These are phyloP conservation scores for Mortierella sp. DNA, from an alignment of 371 early-diverging fungal species.

Conservation along the genomic window DNA sequence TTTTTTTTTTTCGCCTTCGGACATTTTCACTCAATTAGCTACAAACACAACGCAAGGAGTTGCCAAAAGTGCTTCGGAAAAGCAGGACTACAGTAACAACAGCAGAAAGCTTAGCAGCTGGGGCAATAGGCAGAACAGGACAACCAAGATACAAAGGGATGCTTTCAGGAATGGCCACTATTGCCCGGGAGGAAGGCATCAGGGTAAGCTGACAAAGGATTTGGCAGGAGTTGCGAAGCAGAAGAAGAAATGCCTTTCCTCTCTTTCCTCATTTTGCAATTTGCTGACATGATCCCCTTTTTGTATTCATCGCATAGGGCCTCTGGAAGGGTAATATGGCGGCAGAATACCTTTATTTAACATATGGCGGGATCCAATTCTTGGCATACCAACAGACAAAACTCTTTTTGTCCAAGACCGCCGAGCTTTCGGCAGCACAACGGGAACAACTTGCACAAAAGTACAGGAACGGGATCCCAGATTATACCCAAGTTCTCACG, in stretches of 20 bases:
- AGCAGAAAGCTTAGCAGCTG: not conserved
- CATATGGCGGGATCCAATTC: slow-evolving; percentile 94
- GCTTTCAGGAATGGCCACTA: slow-evolving; percentile 67
- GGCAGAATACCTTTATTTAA: slow-evolving; percentile 91
- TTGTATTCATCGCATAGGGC: slow-evolving; percentile 63
- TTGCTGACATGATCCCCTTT: not conserved
- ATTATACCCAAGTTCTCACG: slow-evolving; percentile 11
- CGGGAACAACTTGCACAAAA: not conserved
- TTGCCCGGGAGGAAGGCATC: slow-evolving; percentile 83
- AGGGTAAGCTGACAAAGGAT: slow-evolving; percentile 58
- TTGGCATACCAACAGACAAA: slow-evolving; percentile 76
- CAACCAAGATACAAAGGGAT: slow-evolving; percentile 71
- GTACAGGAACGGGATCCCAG: not conserved
- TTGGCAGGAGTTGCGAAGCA: slow-evolving; percentile 26
- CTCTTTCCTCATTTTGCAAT: not conserved
- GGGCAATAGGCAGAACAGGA: not conserved
- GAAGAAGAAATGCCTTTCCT: not conserved
- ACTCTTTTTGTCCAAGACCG: slow-evolving; percentile 38
- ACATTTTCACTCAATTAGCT: slow-evolving; percentile 19
- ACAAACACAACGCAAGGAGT: slow-evolving; percentile 53
- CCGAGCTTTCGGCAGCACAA: slow-evolving; percentile 21
- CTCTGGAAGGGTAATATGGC: slow-evolving; percentile 96
- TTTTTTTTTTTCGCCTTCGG: not conserved
- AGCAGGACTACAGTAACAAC: not conserved
- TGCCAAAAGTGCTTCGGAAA: slow-evolving; percentile 25